Evolutionary conservation across 1,284 basidiomycete genomes (phyloP).

Genomic region (Rhodofomes roseus): DNA sequence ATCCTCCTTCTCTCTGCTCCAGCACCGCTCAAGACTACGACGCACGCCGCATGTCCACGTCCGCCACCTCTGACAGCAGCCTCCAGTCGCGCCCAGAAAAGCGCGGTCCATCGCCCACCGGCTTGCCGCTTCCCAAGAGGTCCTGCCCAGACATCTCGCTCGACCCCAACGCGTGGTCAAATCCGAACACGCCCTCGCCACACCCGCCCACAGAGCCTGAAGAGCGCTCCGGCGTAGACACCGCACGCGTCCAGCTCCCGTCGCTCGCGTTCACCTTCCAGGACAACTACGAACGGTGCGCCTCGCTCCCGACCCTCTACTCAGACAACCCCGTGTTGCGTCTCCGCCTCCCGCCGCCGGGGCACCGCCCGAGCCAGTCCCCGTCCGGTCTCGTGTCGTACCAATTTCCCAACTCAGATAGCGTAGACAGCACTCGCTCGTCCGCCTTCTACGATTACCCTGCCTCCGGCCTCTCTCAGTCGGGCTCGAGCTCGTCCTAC

Average conservation of each 20-base stretch:
- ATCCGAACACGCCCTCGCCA: constrained; percentile 50
- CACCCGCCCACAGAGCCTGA: constrained; percentile 28
- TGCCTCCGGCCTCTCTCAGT: constrained; percentile 33
- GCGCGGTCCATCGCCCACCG: constrained; percentile 47
- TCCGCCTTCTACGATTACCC: constrained; percentile 28
- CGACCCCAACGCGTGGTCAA: constrained; percentile 31
- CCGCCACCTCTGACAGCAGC: constrained; percentile 53
- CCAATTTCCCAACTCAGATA: constrained; percentile 53
- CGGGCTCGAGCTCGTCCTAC: constrained; percentile 31
- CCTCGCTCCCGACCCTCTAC: constrained; percentile 59
- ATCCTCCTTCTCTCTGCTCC: constrained; percentile 14
- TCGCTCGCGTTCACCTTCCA: constrained; percentile 69
- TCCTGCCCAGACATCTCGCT: constrained; percentile 27
- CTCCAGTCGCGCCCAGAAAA: constrained; percentile 56
- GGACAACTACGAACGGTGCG: constrained; percentile 53
- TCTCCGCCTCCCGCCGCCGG: constrained; percentile 30
- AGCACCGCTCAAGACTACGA: constrained; percentile 31
- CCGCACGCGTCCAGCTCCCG: constrained; percentile 63
- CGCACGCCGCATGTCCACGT: constrained; percentile 34
- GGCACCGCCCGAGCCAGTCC: constrained; percentile 46
- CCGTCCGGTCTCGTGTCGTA: constrained; percentile 49
- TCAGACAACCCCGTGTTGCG: constrained; percentile 41
- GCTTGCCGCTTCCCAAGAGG: constrained; percentile 50
- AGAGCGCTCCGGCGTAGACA: constrained; percentile 36
- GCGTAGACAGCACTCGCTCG: constrained; percentile 40